A percentile compares a stretch with the other conserved stretches of the same genome.
Evolutionary conservation across 1,284 basidiomycete genomes (phyloP).

Genomic region (Xerocomus nothofagi): DNA sequence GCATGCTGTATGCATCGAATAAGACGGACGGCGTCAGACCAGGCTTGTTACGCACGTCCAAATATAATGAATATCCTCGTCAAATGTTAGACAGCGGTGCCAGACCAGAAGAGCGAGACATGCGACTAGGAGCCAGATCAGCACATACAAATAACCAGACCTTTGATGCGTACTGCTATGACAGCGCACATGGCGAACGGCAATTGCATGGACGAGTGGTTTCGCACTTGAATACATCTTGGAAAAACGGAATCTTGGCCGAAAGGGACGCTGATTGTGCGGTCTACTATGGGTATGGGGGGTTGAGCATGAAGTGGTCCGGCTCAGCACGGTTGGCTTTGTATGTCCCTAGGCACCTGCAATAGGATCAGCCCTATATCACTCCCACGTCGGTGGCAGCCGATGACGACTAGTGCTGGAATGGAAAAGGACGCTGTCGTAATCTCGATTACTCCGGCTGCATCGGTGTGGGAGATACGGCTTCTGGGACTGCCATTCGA

Average conservation of each 20-base stretch:
- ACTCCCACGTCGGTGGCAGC: constrained; percentile 1
- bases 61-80: constrained; percentile 24
- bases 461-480: no score
- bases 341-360: neutral
- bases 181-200: constrained; percentile 12
- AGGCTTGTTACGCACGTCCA: constrained; percentile 20
- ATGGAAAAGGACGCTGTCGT: neutral
- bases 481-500: no score
- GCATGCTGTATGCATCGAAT: constrained; percentile 14
- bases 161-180: constrained; percentile 14
- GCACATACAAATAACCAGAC: neutral
- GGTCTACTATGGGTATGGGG: neutral
- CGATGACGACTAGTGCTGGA: no score
- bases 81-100: constrained; percentile 15
- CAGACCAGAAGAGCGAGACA: constrained; percentile 18
- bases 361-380: neutral
- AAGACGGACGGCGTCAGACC: neutral
- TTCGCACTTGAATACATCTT: constrained; percentile 7
- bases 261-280: neutral
- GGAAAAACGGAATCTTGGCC: neutral
- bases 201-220: neutral
- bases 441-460: neutral
- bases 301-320: neutral
- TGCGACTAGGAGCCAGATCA: constrained; percentile 10
- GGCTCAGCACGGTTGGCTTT: neutral